Evolutionary conservation across 1,284 basidiomycete genomes (phyloP), one percentile per base, ranked within the genome.

Genomic region (Golubevia pallescens): DNA sequence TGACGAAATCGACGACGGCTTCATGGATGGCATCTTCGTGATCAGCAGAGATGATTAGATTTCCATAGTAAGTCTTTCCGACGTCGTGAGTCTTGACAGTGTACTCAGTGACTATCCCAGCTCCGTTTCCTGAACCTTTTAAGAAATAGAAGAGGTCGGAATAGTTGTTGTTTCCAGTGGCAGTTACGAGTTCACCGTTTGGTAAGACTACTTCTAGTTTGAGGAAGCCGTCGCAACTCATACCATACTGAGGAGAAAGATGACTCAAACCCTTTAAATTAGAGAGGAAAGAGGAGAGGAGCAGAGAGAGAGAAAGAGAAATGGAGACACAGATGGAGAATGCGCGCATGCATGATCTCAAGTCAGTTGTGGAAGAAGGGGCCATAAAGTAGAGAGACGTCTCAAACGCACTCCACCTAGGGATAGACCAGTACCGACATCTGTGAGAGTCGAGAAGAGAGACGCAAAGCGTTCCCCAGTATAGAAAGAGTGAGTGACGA

Each of bases 101-200:
- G 65, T 77, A 77, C 0, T 19, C 34, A 1, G 73, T 73, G n/a
- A 77, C 75, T 14, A 77, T 55, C 16, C 75, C 75, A 57, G 70
- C 70, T 7, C 66, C 20, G 19, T 72, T 75, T 2, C 75, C 75
- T 1, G 73, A 73, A 7, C 74, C 74, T 32, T 75, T 75, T 57
- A 77, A 66, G 1, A 69, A 68, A 3, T 67, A 56, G 1, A 77
- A 53, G 20, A 75, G 63, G 21, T 54, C 53, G 28, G 53, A 54
- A 23, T 54, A 54, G 3, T 42, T 7, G 1, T 63, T 53, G 19
- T 75, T 61, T 7, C 62, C 32, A 1, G 55, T 3, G 0, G 57
- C 61, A 6, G 61, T 54, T 0, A 73, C 62, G 16, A 73, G 13
- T 0, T 0, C 20, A 1, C 73, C 73, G 54, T 67, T 57, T 14